Evolutionary conservation across 2,329 filamentous ascomycete genomes (phyloP).

Genomic region (Cordyceps tenuipes): DNA sequence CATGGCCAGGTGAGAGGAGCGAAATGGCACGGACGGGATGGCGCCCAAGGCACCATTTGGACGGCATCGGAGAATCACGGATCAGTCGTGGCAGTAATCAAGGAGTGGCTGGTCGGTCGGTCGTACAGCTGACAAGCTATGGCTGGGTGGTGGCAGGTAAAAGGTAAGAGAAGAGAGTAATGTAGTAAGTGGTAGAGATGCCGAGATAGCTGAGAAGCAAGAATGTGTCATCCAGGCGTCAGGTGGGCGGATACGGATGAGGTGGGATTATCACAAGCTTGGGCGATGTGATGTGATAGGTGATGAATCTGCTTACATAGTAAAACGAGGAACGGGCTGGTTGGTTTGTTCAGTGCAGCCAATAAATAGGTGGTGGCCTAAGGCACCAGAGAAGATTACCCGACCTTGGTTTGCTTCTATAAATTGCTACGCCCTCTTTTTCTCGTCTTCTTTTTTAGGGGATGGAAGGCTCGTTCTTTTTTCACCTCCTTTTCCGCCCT

Average conservation of each 20-base stretch:
- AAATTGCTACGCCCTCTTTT: background rate
- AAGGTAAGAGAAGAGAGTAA: background rate
- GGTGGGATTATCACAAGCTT: slow-evolving; percentile 3
- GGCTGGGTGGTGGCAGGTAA: background rate
- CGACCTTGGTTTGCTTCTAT: background rate
- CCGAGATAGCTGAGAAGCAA: background rate
- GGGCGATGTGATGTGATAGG: background rate
- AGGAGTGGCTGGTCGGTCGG: background rate
- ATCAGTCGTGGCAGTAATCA: background rate
- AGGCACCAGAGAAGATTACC: too few relatives aligned
- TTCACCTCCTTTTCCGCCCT: background rate
- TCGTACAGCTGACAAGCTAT: background rate
- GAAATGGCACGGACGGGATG: background rate
- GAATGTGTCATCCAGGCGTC: background rate
- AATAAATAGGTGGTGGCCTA: background rate
- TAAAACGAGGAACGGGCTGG: background rate
- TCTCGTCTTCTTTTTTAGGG: too few relatives aligned
- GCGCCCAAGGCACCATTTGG: background rate
- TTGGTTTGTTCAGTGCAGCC: background rate
- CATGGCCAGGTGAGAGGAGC: background rate
- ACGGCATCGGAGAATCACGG: slow-evolving; percentile 1
- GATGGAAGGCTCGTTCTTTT: background rate
- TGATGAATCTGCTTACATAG: background rate
- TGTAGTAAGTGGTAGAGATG: background rate
- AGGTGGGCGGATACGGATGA: background rate